These are phyloP conservation scores for Chaetomidium leptoderma DNA, from an alignment of 495 filamentous ascomycete species.

Conservation along the genomic window DNA sequence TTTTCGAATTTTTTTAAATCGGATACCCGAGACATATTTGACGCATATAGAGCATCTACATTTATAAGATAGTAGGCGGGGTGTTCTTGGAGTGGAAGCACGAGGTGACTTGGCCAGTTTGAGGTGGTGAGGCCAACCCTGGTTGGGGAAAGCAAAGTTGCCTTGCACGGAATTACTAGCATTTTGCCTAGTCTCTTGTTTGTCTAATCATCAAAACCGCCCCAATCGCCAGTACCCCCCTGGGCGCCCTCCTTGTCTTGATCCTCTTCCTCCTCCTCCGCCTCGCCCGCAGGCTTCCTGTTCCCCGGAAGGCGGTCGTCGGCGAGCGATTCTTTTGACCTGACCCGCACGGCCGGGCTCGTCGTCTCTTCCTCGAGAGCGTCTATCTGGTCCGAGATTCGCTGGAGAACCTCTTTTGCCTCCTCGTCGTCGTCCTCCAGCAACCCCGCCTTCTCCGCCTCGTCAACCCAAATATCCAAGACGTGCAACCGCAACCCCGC, in stretches of 20 bases:
- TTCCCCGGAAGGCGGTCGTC: slow-evolving; percentile 68
- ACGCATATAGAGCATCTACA: no score
- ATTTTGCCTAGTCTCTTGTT: neutral
- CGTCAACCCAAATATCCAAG: slow-evolving; percentile 86
- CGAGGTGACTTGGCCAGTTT: neutral
- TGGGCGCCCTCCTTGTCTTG: slow-evolving; percentile 25
- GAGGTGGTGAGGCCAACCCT: no score
- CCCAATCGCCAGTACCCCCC: slow-evolving; percentile 55
- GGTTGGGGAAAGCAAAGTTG: neutral
- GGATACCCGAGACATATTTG: no score
- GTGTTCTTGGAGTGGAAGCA: neutral
- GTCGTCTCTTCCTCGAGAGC: slow-evolving; percentile 45
- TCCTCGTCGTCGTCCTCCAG: slow-evolving; percentile 43
- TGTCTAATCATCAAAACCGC: slow-evolving; percentile 62
- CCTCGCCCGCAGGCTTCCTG: slow-evolving; percentile 30
- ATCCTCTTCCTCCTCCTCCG: slow-evolving; percentile 40
- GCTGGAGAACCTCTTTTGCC: slow-evolving; percentile 32
- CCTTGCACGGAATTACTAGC: neutral
- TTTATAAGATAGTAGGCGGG: no score
- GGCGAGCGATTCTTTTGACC: slow-evolving; percentile 65
- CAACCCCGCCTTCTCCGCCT: slow-evolving; percentile 64
- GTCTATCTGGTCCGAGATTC: slow-evolving; percentile 39
- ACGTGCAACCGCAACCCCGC: slow-evolving; percentile 85
- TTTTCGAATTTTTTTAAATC: no score
- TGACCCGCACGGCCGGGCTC: slow-evolving; percentile 67